Conservation (phyloP, 345 rosid species). For the Passiflora organensis region DNA sequence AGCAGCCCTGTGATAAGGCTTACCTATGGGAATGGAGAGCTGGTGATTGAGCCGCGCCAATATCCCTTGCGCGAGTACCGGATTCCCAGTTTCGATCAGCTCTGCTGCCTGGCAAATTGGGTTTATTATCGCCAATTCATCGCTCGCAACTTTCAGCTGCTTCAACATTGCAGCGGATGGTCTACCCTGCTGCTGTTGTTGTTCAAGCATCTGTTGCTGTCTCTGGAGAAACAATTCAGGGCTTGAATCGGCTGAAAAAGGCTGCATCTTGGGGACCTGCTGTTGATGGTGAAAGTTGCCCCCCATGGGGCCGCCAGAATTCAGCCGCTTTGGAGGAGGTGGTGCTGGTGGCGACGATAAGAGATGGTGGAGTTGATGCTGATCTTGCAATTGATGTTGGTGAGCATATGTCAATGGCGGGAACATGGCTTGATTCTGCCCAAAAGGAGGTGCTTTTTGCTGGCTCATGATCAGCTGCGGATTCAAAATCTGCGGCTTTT, state of each 20-base stretch:
- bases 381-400: conserved; percentile 37
- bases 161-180: conserved; percentile 24
- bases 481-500: conserved; percentile 48
- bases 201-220: conserved; percentile 41
- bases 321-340: conserved; percentile 38
- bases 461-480: conserved; percentile 43
- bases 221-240: conserved; percentile 37
- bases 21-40: conserved; percentile 65
- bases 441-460: conserved; percentile 36
- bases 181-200: conserved; percentile 37
- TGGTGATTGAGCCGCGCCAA: conserved; percentile 99
- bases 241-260: conserved; percentile 38
- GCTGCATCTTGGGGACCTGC: conserved; percentile 21
- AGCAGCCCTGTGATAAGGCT: conserved; percentile 79
- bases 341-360: conserved; percentile 40
- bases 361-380: conserved; percentile 29
- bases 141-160: conserved; percentile 7
- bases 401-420: conserved; percentile 31
- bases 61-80: conserved; percentile 96
- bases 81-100: conserved; percentile 73
- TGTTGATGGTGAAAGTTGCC: conserved; percentile 8
- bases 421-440: conserved; percentile 44
- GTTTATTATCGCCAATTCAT: conserved; percentile 39
- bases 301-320: conserved; percentile 7
- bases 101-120: conserved; percentile 84